phyloP scores from a whole-genome alignment of 352 stramenopile genomes.

The Globisporangium irregulare region DNA sequence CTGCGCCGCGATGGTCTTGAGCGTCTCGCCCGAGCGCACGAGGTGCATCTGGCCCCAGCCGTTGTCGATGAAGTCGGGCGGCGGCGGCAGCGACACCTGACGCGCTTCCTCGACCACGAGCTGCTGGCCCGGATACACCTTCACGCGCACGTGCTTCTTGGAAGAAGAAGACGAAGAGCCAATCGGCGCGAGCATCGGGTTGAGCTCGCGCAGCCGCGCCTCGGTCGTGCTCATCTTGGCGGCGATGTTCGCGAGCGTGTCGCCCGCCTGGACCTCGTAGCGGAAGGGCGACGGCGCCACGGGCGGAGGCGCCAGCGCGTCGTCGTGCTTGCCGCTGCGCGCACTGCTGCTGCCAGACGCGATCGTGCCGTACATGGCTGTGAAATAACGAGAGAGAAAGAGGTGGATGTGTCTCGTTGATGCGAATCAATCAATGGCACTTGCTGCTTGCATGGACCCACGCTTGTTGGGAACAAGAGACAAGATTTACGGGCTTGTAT shows the following conservation, averaged over 20 bases:
- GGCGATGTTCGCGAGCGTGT: conserved; percentile 64
- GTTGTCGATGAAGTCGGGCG: conserved; percentile 76
- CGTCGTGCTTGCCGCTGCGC: conserved; percentile 20
- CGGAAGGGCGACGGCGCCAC: conserved; percentile 57
- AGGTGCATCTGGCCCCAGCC: conserved; percentile 86
- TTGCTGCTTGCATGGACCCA: background rate
- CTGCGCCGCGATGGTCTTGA: conserved; percentile 59
- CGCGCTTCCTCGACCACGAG: conserved; percentile 69
- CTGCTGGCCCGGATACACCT: conserved; percentile 72
- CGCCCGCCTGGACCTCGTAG: conserved; percentile 62
- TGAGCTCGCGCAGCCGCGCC: conserved; percentile 54
- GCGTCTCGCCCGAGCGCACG: conserved; percentile 62
- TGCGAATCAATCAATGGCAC: conserved; percentile 7
- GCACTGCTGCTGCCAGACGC: conserved; percentile 21
- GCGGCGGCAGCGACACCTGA: conserved; percentile 66
- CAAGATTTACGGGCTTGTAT: conserved; percentile 11
- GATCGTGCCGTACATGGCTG: conserved; percentile 56
- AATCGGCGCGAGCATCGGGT: conserved; percentile 50
- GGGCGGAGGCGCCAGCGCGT: conserved; percentile 22
- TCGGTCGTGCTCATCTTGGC: conserved; percentile 63
- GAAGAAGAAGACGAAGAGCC: conserved; percentile 6
- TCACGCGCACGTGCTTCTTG: conserved; percentile 40
- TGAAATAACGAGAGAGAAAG: background rate
- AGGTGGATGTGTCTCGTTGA: background rate
- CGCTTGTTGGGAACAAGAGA: conserved; percentile 6